These are phyloP conservation scores for Lavandula angustifolia DNA, from an alignment of 257 asterid species.

Conservation along the genomic window DNA sequence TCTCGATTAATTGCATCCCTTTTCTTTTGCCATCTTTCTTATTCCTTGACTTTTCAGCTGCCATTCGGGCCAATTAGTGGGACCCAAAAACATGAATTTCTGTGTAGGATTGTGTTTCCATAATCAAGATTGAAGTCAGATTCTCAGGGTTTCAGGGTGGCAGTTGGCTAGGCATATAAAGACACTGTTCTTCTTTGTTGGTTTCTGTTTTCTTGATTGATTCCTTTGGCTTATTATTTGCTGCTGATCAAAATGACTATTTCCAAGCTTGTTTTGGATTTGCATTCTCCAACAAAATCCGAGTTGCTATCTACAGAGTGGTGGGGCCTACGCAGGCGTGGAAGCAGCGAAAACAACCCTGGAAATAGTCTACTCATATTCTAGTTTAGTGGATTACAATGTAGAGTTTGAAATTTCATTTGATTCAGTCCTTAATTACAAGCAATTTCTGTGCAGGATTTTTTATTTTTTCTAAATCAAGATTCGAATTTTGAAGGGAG, in stretches of 20 bases:
- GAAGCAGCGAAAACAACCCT: slow-evolving; percentile 62
- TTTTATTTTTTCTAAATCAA: neutral
- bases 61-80: neutral
- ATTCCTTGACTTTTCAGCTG: neutral
- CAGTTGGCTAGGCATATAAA: slow-evolving; percentile 10
- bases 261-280: slow-evolving; percentile 64
- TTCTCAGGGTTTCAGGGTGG: slow-evolving; percentile 33
- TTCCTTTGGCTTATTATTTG: slow-evolving; percentile 15
- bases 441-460: neutral
- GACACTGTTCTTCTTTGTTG: slow-evolving; percentile 30
- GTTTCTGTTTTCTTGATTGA: slow-evolving; percentile 28
- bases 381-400: neutral
- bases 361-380: slow-evolving; percentile 52
- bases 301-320: neutral
- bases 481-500: slow-evolving; percentile 22
- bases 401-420: slow-evolving; percentile 1
- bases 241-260: slow-evolving; percentile 35
- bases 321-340: slow-evolving; percentile 25
- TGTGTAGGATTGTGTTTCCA: neutral
- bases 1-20: neutral
- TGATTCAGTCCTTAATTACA: neutral
- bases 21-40: neutral
- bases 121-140: slow-evolving; percentile 27
- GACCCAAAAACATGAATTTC: slow-evolving; percentile 15
- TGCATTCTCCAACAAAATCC: slow-evolving; percentile 23